phyloP scores from a whole-genome alignment of 2,329 filamentous ascomycete species.

The Neophaeococcomyces aloes region DNA sequence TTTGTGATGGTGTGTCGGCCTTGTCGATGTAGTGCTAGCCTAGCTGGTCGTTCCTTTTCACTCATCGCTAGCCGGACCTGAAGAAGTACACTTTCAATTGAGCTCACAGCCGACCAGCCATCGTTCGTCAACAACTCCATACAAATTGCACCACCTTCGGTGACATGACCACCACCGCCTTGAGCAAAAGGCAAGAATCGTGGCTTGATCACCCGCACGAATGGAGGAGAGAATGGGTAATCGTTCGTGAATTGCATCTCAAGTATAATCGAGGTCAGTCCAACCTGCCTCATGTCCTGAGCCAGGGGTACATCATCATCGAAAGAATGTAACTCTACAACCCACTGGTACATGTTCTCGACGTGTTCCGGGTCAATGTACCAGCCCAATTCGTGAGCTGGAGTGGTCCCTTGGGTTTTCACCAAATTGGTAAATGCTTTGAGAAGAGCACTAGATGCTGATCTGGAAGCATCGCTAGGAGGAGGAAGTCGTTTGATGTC shows the following conservation, averaged over 20 bases:
- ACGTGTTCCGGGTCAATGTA: conserved; percentile 60
- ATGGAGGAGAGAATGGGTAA: conserved; percentile 70
- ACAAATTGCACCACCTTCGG: conserved; percentile 68
- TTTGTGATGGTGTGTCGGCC: conserved; percentile 3
- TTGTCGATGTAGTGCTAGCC: conserved; percentile 35
- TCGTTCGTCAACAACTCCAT: conserved; percentile 76
- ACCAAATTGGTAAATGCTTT: conserved; percentile 55
- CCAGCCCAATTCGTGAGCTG: conserved; percentile 65
- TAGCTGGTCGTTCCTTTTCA: conserved; percentile 59
- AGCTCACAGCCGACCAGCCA: conserved; percentile 65
- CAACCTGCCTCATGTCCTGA: conserved; percentile 57
- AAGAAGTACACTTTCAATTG: conserved; percentile 68
- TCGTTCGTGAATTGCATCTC: conserved; percentile 71
- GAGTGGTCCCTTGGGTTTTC: conserved; percentile 51
- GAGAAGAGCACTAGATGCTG: conserved; percentile 53
- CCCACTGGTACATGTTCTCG: conserved; percentile 78
- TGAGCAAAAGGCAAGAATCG: conserved; percentile 60
- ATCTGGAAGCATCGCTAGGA: conserved; percentile 53
- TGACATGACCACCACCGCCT: conserved; percentile 80
- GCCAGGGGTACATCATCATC: conserved; percentile 58
- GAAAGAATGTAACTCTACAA: conserved; percentile 80
- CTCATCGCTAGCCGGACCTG: conserved; percentile 70
- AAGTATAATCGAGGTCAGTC: conserved; percentile 59
- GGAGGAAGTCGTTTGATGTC: conserved; percentile 54
- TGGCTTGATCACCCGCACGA: conserved; percentile 71